These are phyloP conservation scores for Mycena rosella DNA, from an alignment of 768 basidiomycete species.

Conservation along the genomic window DNA sequence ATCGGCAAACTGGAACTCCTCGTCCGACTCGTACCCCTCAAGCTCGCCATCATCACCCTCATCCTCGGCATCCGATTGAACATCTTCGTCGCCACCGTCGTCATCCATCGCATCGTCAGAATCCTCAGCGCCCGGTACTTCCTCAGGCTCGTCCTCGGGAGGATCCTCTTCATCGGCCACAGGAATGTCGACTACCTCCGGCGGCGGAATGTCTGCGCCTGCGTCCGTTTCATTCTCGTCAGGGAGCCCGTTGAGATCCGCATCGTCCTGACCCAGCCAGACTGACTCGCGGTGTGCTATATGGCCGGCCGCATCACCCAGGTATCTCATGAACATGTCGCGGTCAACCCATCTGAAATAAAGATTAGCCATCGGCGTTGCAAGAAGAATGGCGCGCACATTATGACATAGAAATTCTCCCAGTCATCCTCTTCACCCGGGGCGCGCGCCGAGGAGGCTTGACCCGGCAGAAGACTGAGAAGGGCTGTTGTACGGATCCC, in stretches of 20 bases:
- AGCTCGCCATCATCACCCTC: neutral
- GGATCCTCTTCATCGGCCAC: neutral
- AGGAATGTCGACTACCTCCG: no score
- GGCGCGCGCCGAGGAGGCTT: neutral
- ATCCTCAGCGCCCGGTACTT: no score
- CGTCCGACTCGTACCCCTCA: neutral
- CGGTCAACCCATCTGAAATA: neutral
- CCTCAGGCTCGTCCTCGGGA: neutral
- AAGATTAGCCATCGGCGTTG: neutral
- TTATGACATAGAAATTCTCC: slow-evolving; percentile 18
- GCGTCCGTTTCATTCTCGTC: neutral
- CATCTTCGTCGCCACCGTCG: neutral
- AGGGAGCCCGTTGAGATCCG: neutral
- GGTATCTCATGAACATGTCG: neutral
- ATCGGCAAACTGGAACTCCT: neutral
- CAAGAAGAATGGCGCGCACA: neutral
- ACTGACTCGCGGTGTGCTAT: neutral
- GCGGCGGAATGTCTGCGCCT: neutral
- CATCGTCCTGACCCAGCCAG: slow-evolving; percentile 1
- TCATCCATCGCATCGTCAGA: no score
- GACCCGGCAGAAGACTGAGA: neutral
- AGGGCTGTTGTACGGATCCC: neutral
- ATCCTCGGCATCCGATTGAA: neutral
- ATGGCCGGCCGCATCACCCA: neutral
- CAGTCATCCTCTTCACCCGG: neutral